Evolutionary conservation across 345 rosid species (phyloP).

Genomic region (Dipteronia dyeriana): DNA sequence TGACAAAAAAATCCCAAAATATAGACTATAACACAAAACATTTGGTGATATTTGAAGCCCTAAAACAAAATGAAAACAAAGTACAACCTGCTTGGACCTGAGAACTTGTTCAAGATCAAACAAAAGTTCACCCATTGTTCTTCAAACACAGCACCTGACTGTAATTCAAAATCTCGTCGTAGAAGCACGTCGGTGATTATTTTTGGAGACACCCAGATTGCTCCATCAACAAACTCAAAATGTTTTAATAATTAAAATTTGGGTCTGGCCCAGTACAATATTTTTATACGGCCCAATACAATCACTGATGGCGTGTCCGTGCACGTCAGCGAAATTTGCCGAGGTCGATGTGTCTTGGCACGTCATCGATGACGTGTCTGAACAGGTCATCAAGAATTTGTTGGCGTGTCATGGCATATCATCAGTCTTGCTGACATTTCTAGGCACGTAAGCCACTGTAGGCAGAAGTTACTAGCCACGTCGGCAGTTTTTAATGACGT

Average conservation of each 20-base stretch:
- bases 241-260: not conserved
- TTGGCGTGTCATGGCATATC: too few relatives aligned
- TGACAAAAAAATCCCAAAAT: not conserved
- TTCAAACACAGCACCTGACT: not conserved
- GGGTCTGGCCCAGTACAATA: not conserved
- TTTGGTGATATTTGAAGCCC: not conserved
- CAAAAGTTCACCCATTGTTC: conserved; percentile 43
- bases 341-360: too few relatives aligned
- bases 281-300: not conserved
- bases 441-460: too few relatives aligned
- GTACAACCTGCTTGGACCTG: conserved; percentile 35
- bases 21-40: not conserved
- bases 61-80: not conserved
- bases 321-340: too few relatives aligned
- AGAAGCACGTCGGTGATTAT: not conserved
- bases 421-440: too few relatives aligned
- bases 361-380: too few relatives aligned
- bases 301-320: too few relatives aligned
- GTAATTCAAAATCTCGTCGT: not conserved
- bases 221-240: not conserved
- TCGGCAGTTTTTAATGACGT: too few relatives aligned
- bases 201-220: not conserved
- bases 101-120: conserved; percentile 42
- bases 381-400: too few relatives aligned
- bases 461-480: too few relatives aligned